Base-by-base conservation (phyloP, 768 basidiomycete species). In the Tricholoma sp. region DNA sequence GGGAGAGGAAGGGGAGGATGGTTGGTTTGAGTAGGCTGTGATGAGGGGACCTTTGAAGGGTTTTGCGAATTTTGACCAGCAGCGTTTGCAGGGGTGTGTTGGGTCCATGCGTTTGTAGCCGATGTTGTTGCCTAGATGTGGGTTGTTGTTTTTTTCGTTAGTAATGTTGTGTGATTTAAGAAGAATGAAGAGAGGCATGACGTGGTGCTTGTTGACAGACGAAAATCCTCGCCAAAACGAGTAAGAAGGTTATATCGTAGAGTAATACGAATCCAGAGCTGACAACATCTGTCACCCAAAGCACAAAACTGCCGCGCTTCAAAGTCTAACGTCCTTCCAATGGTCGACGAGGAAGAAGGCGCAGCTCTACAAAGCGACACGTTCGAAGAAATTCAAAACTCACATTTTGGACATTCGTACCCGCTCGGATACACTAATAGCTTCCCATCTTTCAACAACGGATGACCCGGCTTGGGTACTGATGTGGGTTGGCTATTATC, bases 51-150 rank as follows among this genome's bases (percentile, higher is more conserved):
- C 86, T 0, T 74, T 64, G 68, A 84, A 92, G 0, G 79, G 74
- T 61, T 80, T 83, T 0, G 78, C 77, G 69, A 86, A 85, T 61
- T 83, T 85, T 5, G 77, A 72, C 91, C 90, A 93, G 72, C 91
- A 93, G 56, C 79, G 81, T 57, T 76, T 74, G 65, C 91, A 91
- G 5, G 89, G 86, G 21, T 54, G 53, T 35, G 39, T 41, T 18
- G 39, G 87, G 67, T 91, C 88, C 35, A 72, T 74, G 56, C 79
- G 74, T 68, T 89, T 89, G 71, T 85, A 92, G 2, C 91, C 90
- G 0, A 79, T 82, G 67, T 93, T 92, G 37, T 74, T 74, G 63
- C 90, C 90, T 91, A 57, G 18, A 39, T 16, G 37, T 57, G 49
- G 22, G 19, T n/a, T 52, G 46, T 49, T 54, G 18, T 22, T 22